Conservation (phyloP, 2,329 filamentous ascomycete species). For the Emericellopsis atlantica region DNA sequence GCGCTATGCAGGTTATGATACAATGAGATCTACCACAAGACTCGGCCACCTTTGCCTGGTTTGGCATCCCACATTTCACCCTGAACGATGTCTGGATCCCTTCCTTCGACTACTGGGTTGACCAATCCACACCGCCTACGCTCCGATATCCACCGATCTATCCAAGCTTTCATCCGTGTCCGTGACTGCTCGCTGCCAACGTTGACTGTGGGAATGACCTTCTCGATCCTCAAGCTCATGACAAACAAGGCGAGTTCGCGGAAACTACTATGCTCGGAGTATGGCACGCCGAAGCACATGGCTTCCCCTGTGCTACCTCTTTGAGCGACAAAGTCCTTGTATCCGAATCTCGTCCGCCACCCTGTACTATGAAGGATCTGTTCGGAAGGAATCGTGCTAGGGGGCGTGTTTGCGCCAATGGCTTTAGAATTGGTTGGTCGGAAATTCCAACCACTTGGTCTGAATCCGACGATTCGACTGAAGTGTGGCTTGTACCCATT, state of each 20-base stretch:
- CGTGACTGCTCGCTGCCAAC: constrained; percentile 46
- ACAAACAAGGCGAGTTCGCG: constrained; percentile 89
- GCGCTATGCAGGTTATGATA: background rate
- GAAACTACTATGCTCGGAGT: constrained; percentile 92
- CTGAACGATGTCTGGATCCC: constrained; percentile 17
- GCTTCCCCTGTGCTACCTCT: constrained; percentile 72
- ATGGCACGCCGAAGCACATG: constrained; percentile 87
- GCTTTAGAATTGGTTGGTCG: constrained; percentile 46
- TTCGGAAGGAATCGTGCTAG: constrained; percentile 33
- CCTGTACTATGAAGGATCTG: constrained; percentile 43
- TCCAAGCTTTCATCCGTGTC: constrained; percentile 51
- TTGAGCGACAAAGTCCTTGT: constrained; percentile 64
- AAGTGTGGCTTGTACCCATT: constrained; percentile 71
- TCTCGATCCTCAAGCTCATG: constrained; percentile 75
- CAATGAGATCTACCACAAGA: constrained; percentile 21
- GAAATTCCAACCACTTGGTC: constrained; percentile 92
- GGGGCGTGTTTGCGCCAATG: constrained; percentile 40
- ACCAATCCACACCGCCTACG: constrained; percentile 42
- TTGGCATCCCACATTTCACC: constrained; percentile 24
- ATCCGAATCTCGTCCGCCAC: constrained; percentile 66
- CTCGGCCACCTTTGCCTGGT: constrained; percentile 21
- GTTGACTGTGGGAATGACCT: constrained; percentile 89
- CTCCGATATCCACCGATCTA: constrained; percentile 49
- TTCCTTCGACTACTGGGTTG: constrained; percentile 25
- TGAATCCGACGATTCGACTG: constrained; percentile 75